A percentile compares a stretch with the other conserved stretches of the same genome.
Conservation (phyloP, 805 yeast species). For the Kodamaea fukazawae region DNA sequence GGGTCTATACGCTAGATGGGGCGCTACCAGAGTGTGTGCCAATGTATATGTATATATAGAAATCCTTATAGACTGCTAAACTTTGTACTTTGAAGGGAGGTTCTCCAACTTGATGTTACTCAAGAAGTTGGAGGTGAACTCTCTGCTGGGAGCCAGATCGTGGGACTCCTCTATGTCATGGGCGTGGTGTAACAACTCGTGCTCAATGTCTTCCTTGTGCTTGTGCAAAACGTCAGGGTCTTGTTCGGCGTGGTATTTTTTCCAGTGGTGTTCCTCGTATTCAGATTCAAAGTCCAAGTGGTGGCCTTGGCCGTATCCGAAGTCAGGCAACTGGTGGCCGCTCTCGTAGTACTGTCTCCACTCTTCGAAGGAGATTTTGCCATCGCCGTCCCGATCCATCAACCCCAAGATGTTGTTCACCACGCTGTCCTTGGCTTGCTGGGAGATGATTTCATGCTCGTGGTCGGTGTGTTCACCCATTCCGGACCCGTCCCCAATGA, state of each 20-base stretch:
- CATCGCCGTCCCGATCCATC: conserved; percentile 67
- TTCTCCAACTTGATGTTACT: conserved; percentile 32
- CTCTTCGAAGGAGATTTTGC: conserved; percentile 62
- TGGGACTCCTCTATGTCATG: conserved; percentile 72
- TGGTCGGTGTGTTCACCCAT: conserved; percentile 72
- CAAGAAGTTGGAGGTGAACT: conserved; percentile 26
- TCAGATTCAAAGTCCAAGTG: conserved; percentile 92
- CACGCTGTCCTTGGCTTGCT: conserved; percentile 54
- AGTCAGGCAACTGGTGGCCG: conserved; percentile 83
- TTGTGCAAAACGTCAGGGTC: conserved; percentile 81
- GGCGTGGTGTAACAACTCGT: conserved; percentile 80
- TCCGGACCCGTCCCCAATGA: conserved; percentile 88
- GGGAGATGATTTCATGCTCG: conserved; percentile 51
- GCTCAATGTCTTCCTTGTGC: conserved; percentile 87
- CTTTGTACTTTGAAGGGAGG: conserved; percentile 29
- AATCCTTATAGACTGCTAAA: background rate
- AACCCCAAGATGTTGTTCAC: conserved; percentile 52
- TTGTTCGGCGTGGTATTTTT: conserved; percentile 64
- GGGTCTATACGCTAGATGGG: conserved; percentile 17
- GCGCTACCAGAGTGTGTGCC: background rate
- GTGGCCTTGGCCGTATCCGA: conserved; percentile 92
- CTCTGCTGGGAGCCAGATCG: conserved; percentile 25
- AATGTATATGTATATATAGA: too few species aligned
- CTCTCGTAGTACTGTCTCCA: conserved; percentile 58
- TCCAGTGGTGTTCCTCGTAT: conserved; percentile 95